These are phyloP conservation scores for Metarhizium rileyi DNA, from an alignment of 2,329 filamentous ascomycete genomes.

Conservation along the genomic window DNA sequence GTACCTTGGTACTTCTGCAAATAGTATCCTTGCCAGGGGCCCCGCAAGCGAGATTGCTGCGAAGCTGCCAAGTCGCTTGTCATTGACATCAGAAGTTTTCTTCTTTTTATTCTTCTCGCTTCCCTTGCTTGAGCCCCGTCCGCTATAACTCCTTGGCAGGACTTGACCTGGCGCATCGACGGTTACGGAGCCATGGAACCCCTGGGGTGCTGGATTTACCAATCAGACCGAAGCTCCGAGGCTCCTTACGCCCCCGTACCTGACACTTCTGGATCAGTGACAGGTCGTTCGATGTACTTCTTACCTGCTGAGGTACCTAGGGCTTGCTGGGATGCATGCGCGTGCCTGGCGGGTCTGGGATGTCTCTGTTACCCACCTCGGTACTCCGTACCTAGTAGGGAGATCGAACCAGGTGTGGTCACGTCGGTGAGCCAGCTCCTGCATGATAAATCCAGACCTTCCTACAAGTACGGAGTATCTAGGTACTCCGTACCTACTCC, in stretches of 20 bases:
- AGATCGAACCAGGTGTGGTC: neutral
- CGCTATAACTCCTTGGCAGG: no score
- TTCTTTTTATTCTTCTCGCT: no score
- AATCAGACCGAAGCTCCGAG: no score
- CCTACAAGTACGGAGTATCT: neutral
- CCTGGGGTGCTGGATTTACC: neutral
- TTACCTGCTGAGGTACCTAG: no score
- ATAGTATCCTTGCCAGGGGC: slow-evolving; percentile 1
- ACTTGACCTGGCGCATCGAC: no score
- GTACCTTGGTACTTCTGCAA: neutral
- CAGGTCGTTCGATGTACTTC: neutral
- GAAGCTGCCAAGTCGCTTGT: neutral
- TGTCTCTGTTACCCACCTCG: no score
- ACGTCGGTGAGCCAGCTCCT: neutral
- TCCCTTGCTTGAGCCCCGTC: no score
- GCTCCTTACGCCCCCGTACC: neutral
- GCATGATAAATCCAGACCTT: no score
- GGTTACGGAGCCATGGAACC: neutral
- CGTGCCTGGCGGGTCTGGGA: neutral
- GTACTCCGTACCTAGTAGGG: no score
- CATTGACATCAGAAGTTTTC: no score
- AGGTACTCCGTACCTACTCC: neutral
- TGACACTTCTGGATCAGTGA: neutral
- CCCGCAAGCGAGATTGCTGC: slow-evolving; percentile 10
- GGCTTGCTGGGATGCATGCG: neutral